phyloP scores from a whole-genome alignment of 768 basidiomycete genomes.

The Leccinum disarticulatum region DNA sequence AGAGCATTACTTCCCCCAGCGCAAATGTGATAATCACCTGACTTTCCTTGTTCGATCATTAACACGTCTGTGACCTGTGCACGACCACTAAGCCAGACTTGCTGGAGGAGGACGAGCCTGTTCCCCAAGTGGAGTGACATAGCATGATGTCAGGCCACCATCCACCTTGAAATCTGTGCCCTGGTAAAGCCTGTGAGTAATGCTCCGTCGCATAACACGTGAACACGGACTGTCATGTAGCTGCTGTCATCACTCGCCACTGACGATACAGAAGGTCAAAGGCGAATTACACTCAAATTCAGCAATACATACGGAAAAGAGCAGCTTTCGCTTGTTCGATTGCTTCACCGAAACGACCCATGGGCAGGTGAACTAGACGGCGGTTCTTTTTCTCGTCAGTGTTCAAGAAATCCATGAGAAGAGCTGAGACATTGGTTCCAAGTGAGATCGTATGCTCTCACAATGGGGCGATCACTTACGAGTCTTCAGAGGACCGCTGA shows the following conservation, averaged over 20 bases:
- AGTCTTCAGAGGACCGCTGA: constrained; percentile 90
- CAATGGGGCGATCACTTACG: constrained; percentile 52
- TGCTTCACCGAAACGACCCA: constrained; percentile 98
- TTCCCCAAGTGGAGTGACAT: constrained; percentile 88
- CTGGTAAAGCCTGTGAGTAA: constrained; percentile 36
- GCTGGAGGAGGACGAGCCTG: constrained; percentile 66
- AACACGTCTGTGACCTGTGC: not conserved
- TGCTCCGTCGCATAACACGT: not conserved
- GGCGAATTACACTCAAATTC: constrained; percentile 3
- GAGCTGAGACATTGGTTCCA: constrained; percentile 48
- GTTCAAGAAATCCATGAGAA: constrained; percentile 98
- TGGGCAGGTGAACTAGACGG: constrained; percentile 86
- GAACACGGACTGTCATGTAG: constrained; percentile 79
- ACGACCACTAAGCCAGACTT: constrained; percentile 47
- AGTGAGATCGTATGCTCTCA: not conserved
- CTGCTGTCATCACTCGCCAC: constrained; percentile 95
- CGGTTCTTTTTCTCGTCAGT: constrained; percentile 94
- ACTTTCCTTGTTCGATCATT: not conserved
- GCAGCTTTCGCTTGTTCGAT: constrained; percentile 92
- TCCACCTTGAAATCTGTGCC: constrained; percentile 95
- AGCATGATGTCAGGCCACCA: constrained; percentile 89
- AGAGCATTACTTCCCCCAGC: not conserved
- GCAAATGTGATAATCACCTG: not conserved
- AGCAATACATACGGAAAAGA: constrained; percentile 78
- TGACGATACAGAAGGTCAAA: constrained; percentile 26